Base-by-base conservation (phyloP, 73 alveolate genomes). In the Diophrys sp. region DNA sequence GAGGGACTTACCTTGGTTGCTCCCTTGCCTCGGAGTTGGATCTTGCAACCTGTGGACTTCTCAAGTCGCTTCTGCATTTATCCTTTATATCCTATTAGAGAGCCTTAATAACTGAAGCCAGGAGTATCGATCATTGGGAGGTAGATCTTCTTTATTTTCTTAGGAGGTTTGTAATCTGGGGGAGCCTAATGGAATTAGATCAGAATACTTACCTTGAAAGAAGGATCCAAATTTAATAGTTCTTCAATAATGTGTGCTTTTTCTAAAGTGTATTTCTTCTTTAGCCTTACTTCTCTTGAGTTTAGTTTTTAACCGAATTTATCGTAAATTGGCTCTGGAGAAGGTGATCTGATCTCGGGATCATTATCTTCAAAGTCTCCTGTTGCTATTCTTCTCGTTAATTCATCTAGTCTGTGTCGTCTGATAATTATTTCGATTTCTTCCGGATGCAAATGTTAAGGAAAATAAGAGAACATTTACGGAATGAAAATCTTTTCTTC, bases 291-390 rank as follows among this genome's bases (percentile, higher is more conserved):
- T 54, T 94, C 99, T 73, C 99, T 82, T 1, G 99, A 91, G 79
- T 97, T 97, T 66, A 92, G 78, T 87, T 98, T 88, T 73, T 85
- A 81, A 25, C 99, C 99, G 32, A 92, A 92, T 67, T 90, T 84
- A 31, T 97, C 99, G 78, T 94, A 97, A 30, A 96, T 90, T 0
- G 99, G 98, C 74, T 94, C 99, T 1, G 99, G 99, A 30, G 99
- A 96, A 23, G 99, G 99, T 14, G 98, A 89, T 75, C 99, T 84
- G 62, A 96, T 78, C 71, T 97, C 99, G 26, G 93, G 87, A 89
- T 97, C 99, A 81, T 96, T 96, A 78, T 83, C 90, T 28, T 94
- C 95, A 67, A 73, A 90, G 73, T 92, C 96, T 11, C 94, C 90
- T 24, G 93, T 87, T 33, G 95, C 87, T 67, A 97, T 72, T 89